A percentile compares a stretch with the other conserved stretches of the same genome.
These are phyloP conservation scores for Mycosarcoma mackinlayi DNA, from an alignment of 1,284 basidiomycete species.

Conservation along the genomic window DNA sequence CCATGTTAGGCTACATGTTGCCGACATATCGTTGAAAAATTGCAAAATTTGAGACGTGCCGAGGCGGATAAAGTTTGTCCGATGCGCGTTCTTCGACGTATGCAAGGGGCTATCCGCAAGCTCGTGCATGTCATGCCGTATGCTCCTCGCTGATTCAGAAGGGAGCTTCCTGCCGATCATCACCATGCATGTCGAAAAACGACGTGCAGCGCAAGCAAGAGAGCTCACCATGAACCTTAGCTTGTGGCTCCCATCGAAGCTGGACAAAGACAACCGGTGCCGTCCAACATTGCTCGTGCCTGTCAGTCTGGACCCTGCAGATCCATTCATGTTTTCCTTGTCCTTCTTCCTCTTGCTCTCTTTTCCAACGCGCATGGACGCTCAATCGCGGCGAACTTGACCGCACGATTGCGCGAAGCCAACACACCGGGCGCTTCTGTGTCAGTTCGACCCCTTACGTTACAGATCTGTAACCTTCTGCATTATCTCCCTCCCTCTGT, in stretches of 20 bases:
- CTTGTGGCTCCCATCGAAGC: too few relatives aligned
- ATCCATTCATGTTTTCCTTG: too few relatives aligned
- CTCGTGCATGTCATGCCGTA: constrained; percentile 13
- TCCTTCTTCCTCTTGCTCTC: neutral
- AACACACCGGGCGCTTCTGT: constrained; percentile 2
- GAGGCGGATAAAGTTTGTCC: neutral
- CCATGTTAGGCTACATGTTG: neutral
- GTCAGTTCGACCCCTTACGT: constrained; percentile 26
- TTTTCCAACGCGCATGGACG: neutral
- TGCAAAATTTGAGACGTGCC: too few relatives aligned
- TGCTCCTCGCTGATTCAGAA: neutral
- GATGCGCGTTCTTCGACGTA: constrained; percentile 48
- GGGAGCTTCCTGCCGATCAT: too few relatives aligned
- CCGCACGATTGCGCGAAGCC: constrained; percentile 7
- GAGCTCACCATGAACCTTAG: too few relatives aligned
- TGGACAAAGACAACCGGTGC: too few relatives aligned
- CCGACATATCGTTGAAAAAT: neutral
- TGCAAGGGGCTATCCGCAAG: constrained; percentile 33
- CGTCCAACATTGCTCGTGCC: neutral
- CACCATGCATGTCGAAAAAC: neutral
- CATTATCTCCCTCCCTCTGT: neutral
- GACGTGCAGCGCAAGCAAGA: too few relatives aligned
- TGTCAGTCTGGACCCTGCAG: constrained; percentile 22
- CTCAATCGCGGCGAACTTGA: neutral
- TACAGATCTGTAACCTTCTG: constrained; percentile 22